Evolutionary conservation across 257 asterid genomes (phyloP).

Genomic region (Solanum piurae): DNA sequence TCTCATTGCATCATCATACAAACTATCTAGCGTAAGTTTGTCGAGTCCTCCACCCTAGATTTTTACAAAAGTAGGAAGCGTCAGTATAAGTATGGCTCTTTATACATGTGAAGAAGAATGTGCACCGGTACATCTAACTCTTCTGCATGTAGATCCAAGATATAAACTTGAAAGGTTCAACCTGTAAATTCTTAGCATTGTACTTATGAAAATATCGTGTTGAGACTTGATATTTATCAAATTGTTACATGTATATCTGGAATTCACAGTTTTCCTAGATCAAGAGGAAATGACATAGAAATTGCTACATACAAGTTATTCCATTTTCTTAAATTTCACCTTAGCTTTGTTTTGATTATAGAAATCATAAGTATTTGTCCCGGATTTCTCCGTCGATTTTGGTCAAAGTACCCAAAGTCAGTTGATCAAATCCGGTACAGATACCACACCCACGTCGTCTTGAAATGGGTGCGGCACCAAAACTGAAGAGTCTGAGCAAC

Average conservation of each 20-base stretch:
- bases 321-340: not conserved
- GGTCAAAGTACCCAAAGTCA: not conserved
- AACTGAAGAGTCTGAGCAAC: not conserved
- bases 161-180: not conserved
- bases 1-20: conserved; percentile 88
- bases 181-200: not conserved
- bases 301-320: not conserved
- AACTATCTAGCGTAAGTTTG: conserved; percentile 77
- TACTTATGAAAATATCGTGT: not conserved
- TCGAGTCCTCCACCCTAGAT: conserved; percentile 81
- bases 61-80: conserved; percentile 9
- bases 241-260: not conserved
- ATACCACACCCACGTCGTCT: not conserved
- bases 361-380: not conserved
- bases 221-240: not conserved
- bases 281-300: not conserved
- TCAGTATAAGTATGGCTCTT: not conserved
- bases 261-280: not conserved
- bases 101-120: not conserved
- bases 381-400: not conserved
- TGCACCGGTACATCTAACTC: not conserved
- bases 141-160: not conserved
- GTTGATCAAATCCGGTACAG: not conserved
- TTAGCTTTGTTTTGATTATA: not conserved
- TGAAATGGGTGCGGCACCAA: not conserved